Percentiles rank a stretch among this genome's conserved stretches.
Evolutionary conservation across 208 protist genomes (phyloP).

Genomic region (Acanthamoeba triangularis): DNA sequence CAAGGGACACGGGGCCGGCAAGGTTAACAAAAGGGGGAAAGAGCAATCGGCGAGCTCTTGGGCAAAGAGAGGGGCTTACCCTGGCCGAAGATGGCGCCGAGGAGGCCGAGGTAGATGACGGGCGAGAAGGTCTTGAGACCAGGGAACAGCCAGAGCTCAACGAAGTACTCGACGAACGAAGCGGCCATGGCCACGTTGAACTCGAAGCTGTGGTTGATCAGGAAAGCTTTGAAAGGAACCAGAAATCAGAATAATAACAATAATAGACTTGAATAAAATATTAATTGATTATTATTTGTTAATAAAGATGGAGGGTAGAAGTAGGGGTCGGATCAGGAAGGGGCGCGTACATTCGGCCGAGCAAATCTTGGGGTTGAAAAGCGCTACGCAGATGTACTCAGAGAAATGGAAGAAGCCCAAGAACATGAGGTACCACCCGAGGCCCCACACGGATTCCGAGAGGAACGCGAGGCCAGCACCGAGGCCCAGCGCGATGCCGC

Average conservation of each 20-base stretch:
- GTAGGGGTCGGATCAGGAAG: not conserved
- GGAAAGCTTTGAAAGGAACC: constrained; percentile 71
- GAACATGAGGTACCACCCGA: constrained; percentile 42
- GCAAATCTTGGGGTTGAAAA: constrained; percentile 60
- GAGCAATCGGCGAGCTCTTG: not conserved
- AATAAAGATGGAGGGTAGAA: not conserved
- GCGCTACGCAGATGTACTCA: constrained; percentile 24
- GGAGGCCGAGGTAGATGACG: constrained; percentile 54
- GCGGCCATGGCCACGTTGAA: constrained; percentile 80
- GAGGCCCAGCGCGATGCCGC: constrained; percentile 4
- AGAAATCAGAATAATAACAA: not conserved
- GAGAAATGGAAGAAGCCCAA: constrained; percentile 66
- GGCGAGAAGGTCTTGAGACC: constrained; percentile 74
- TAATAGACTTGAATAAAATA: too few species aligned
- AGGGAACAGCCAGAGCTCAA: constrained; percentile 85
- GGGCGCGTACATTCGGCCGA: constrained; percentile 39
- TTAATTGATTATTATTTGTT: not conserved
- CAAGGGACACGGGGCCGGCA: too few species aligned
- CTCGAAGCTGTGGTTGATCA: constrained; percentile 84
- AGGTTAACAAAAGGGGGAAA: not conserved
- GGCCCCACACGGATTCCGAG: constrained; percentile 48
- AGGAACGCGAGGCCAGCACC: constrained; percentile 36
- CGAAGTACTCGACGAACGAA: constrained; percentile 82
- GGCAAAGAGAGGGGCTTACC: not conserved
- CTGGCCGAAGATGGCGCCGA: constrained; percentile 65